A percentile compares a stretch with the other conserved stretches of the same genome.
phyloP scores from a whole-genome alignment of 352 stramenopile species.

The Globisporangium nagaii region DNA sequence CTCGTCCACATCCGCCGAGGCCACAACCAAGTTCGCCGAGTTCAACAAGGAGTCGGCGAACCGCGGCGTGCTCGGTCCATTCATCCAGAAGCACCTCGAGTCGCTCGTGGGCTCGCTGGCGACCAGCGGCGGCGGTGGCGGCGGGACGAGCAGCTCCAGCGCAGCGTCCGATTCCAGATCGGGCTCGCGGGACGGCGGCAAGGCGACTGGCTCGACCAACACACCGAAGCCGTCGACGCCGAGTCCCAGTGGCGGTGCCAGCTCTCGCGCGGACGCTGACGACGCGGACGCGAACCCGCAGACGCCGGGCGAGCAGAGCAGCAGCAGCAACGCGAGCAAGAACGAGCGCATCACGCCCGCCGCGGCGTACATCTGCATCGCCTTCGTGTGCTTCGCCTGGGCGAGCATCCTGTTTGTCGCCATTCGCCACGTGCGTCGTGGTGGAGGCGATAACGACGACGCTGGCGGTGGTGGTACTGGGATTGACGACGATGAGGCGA shows the following conservation, averaged over 20 bases:
- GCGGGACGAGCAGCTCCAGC: background rate
- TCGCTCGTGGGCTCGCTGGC: constrained; percentile 23
- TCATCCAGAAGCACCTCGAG: constrained; percentile 43
- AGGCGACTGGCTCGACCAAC: no score
- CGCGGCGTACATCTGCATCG: constrained; percentile 51
- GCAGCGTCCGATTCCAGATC: no score
- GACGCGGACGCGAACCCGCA: background rate
- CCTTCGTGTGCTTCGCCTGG: constrained; percentile 38
- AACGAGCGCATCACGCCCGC: constrained; percentile 19
- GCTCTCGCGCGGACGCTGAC: background rate
- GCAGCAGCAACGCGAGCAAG: background rate
- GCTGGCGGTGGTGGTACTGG: no score
- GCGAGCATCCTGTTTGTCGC: constrained; percentile 47
- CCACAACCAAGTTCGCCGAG: constrained; percentile 9
- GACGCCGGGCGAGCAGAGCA: background rate
- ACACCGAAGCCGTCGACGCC: no score
- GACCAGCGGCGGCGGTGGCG: background rate
- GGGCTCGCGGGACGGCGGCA: no score
- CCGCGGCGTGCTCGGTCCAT: constrained; percentile 42
- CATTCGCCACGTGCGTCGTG: constrained; percentile 20
- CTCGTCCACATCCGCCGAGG: background rate
- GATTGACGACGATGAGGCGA: background rate
- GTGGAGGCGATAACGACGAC: background rate
- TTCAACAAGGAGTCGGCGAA: constrained; percentile 38
- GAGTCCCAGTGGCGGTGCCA: background rate